Base-by-base conservation (phyloP, 768 basidiomycete genomes). In the Hirschioporus abietinus region DNA sequence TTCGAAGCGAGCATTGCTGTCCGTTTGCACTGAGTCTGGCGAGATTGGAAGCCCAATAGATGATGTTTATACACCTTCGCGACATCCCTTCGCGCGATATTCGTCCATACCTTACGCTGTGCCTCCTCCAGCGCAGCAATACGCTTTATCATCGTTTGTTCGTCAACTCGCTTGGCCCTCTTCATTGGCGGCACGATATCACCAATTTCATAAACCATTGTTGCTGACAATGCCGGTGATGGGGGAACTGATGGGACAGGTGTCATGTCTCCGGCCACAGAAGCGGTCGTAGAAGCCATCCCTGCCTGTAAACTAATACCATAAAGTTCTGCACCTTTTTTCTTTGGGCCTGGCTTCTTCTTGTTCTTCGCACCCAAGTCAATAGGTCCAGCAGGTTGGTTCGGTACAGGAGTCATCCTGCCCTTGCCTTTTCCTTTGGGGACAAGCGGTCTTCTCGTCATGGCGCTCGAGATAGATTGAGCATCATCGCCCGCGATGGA, bases 91-190 rank as follows among this genome's bases (percentile, higher is more conserved):
- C 86, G 83, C 1, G 93, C 95, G 63, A 96, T 95, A 71, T 89
- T 92, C 24, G 88, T 88, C 95, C 95, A 96, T 9, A 94, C 89
- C 77, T 93, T 95, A 66, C 86, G 83, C 78, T 95, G 94, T 0
- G 90, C 82, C 70, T 95, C 95, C 73, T 94, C 93, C 34, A 95
- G 74, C 7, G 86, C 82, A 75, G 88, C 89, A 66, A 93, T 81
- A 57, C 93, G 86, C 73, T 92, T 92, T 26, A 85, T 75, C 83
- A 91, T 89, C 2, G 86, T 82, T 66, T 76, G 78, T 60, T 90
- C 90, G 65, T 93, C 92, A 1, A 91, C 79, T 74, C 88, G 91
- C 75, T 90, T 92, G 6, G 91, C 91, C 71, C 83, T 87, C 78
- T 83, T 91, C 72, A 93, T 76, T 15, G 88, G 86, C 6, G 90